phyloP scores from a whole-genome alignment of 768 basidiomycete species.

The Lactarius deliciosus region DNA sequence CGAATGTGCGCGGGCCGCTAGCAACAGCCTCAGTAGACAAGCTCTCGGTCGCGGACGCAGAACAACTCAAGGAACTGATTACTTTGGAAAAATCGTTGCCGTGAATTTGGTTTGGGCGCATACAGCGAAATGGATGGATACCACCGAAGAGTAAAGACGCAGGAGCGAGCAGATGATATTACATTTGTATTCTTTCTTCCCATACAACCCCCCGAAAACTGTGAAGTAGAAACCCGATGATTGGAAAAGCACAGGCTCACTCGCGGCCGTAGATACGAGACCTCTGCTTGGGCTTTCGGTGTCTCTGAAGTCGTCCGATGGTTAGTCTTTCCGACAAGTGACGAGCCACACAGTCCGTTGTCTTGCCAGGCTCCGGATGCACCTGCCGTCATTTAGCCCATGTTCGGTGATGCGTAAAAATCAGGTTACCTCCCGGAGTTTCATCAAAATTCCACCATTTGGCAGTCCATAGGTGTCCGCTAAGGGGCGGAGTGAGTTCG shows the following conservation, averaged over 20 bases:
- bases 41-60: constrained; percentile 27
- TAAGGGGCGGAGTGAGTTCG: constrained; percentile 25
- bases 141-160: neutral
- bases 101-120: constrained; percentile 15
- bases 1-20: constrained; percentile 36
- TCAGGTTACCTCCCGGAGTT: constrained; percentile 35
- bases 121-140: neutral
- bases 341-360: constrained; percentile 36
- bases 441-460: constrained; percentile 49
- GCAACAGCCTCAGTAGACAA: constrained; percentile 27
- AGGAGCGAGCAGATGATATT: neutral
- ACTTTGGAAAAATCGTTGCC: constrained; percentile 35
- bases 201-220: neutral
- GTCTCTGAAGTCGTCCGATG: neutral
- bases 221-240: neutral
- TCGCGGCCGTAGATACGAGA: constrained; percentile 1
- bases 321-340: constrained; percentile 15
- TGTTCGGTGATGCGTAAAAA: neutral
- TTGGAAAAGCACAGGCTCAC: neutral
- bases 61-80: constrained; percentile 36
- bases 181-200: constrained; percentile 2
- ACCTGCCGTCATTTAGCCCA: constrained; percentile 9
- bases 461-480: constrained; percentile 52
- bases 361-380: constrained; percentile 38
- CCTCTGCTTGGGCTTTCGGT: neutral